Percentiles rank a stretch among this genome's conserved stretches.
Evolutionary conservation across 768 basidiomycete species (phyloP).

Genomic region (Amanita rimosa): DNA sequence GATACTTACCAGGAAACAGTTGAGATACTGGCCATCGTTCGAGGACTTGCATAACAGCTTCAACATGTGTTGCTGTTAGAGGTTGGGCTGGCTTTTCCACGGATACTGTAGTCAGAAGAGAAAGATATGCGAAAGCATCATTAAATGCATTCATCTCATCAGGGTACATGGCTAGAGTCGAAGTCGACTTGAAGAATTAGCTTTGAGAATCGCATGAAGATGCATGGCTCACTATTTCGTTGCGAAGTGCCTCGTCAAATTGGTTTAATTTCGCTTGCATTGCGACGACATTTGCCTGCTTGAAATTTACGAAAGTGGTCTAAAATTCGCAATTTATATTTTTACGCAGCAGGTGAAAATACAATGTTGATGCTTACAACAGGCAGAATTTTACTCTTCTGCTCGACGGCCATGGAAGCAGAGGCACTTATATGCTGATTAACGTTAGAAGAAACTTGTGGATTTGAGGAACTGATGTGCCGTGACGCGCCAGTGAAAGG

Average conservation of each 20-base stretch:
- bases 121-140: conserved; percentile 52
- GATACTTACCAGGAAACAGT: conserved; percentile 54
- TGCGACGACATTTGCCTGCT: conserved; percentile 67
- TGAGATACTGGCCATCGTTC: conserved; percentile 66
- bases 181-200: conserved; percentile 42
- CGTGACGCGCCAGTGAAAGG: conserved; percentile 68
- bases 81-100: conserved; percentile 19
- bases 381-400: conserved; percentile 32
- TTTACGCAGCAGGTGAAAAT: neutral
- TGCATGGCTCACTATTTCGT: conserved; percentile 48
- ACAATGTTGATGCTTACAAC: conserved; percentile 24
- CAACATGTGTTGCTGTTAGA: conserved; percentile 39
- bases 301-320: conserved; percentile 66
- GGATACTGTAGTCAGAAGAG: conserved; percentile 30
- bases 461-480: conserved; percentile 31
- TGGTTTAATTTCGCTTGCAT: conserved; percentile 74
- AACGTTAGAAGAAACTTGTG: conserved; percentile 21
- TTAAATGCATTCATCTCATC: conserved; percentile 48
- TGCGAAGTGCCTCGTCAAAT: conserved; percentile 54
- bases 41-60: conserved; percentile 51
- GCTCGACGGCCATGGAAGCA: conserved; percentile 16
- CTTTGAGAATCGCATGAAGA: neutral
- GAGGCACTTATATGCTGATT: conserved; percentile 69
- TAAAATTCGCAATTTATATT: conserved; percentile 13
- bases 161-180: conserved; percentile 57